Conservation (phyloP, 2,329 filamentous ascomycete species). For the Xylaria multiplex region DNA sequence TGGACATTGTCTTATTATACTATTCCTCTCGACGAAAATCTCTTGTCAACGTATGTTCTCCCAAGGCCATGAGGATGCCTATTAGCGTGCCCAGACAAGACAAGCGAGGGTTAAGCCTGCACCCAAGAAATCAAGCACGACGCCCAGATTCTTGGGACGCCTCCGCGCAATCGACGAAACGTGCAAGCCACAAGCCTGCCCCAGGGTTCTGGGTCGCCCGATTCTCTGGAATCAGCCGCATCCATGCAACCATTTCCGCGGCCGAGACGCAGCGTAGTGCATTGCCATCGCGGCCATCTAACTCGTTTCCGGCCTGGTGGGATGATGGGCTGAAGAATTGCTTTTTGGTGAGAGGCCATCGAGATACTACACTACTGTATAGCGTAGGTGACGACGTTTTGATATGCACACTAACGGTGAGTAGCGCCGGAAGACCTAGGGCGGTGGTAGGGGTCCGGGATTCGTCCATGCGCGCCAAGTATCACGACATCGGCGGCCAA, state of each 20-base stretch:
- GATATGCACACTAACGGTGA: slow-evolving; percentile 13
- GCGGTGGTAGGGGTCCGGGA: slow-evolving; percentile 12
- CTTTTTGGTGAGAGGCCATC: background rate
- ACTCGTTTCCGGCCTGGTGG: slow-evolving; percentile 23
- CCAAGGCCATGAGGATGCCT: background rate
- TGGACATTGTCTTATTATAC: slow-evolving; percentile 27
- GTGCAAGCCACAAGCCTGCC: background rate
- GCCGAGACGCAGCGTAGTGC: slow-evolving; percentile 2
- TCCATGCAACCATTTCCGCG: slow-evolving; percentile 12
- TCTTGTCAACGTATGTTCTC: background rate
- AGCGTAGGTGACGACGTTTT: background rate
- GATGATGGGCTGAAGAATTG: slow-evolving; percentile 25
- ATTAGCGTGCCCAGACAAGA: slow-evolving; percentile 26
- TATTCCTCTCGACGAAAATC: background rate
- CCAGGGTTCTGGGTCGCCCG: slow-evolving; percentile 26
- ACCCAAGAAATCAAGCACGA: slow-evolving; percentile 25
- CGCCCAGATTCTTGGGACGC: slow-evolving; percentile 25
- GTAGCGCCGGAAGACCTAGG: background rate
- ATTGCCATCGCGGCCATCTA: background rate
- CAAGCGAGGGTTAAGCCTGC: slow-evolving; percentile 24
- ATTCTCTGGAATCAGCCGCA: slow-evolving; percentile 22
- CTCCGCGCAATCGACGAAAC: background rate
- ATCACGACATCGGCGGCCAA: slow-evolving; percentile 33
- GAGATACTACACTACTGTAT: slow-evolving; percentile 3
- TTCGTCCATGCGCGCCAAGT: slow-evolving; percentile 27